These are phyloP conservation scores for Sclerotinia sclerotiorum DNA, from an alignment of 2,329 filamentous ascomycete species.

Conservation along the genomic window DNA sequence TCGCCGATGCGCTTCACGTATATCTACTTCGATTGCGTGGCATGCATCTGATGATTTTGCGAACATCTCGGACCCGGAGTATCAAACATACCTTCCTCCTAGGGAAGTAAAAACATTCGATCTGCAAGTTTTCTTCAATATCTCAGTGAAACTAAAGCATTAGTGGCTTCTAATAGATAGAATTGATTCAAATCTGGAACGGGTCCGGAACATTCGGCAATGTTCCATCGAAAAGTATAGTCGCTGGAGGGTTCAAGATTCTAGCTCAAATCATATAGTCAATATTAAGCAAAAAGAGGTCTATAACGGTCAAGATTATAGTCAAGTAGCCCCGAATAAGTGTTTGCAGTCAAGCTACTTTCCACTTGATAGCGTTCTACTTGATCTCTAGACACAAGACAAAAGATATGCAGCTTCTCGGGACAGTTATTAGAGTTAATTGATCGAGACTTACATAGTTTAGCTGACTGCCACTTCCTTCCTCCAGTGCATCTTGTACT, in stretches of 20 bases:
- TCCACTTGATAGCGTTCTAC: not conserved
- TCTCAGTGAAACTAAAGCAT: not conserved
- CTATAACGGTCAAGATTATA: not conserved
- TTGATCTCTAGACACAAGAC: not conserved
- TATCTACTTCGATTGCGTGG: not conserved
- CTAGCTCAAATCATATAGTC: not conserved
- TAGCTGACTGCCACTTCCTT: not conserved
- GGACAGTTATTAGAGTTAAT: not conserved
- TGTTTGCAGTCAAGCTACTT: not conserved
- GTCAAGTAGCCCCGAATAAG: too few species aligned
- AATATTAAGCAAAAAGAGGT: not conserved
- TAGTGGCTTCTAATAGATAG: not conserved
- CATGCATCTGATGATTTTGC: not conserved
- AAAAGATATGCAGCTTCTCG: not conserved
- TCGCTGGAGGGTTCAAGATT: not conserved
- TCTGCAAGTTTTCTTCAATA: not conserved
- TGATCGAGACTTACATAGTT: not conserved
- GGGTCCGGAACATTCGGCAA: not conserved
- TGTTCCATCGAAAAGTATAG: not conserved
- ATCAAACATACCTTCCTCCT: not conserved
- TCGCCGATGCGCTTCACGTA: conserved; percentile 8
- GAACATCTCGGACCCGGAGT: not conserved
- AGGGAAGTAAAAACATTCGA: not conserved
- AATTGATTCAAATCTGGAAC: not conserved
- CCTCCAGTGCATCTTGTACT: not conserved